Base-by-base conservation (phyloP, 2,329 filamentous ascomycete species). In the Aspergillus sp. region DNA sequence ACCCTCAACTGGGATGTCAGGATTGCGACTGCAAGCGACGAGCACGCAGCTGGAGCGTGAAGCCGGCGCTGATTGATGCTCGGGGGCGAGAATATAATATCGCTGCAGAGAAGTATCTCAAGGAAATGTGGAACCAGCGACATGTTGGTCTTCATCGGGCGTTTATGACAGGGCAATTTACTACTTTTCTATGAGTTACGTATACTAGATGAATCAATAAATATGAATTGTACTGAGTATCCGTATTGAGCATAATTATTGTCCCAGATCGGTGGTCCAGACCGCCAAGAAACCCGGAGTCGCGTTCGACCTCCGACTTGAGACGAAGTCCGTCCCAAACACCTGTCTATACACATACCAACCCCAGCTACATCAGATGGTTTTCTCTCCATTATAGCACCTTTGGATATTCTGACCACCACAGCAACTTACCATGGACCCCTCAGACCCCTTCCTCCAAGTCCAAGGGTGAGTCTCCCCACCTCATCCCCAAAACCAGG, bases 361-460 rank as follows among this genome's bases (percentile, higher is more conserved):
- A 35, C 13, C 15, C 33, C 25, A 30, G 25, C 25, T 12, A 12
- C 9, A 30, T 30, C 25, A 30, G 10, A 30, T 30, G 25, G 4
- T 35, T n/a, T n/a, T 35, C 15, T 17, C 13, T 35, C 6, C 32
- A 15, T 35, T 35, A 35, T 35, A 35, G 33, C 33, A 4, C 10
- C 25, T 12, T 10, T 12, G 12, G 19, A 19, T 5, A 38, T 41
- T 5, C 12, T 12, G 13, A 19, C 27, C 12, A 13, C 41, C 35
- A 48, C 20, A 43, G 1, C 25, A 30, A 12, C 25, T 30, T 4
- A 43, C 1, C 12, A 43, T 67, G 66, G 64, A 67, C 23, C 53
- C 60, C 53, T 56, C 65, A 50, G 72, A 75, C 51, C 72, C 72
- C 30, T 75, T 75, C 56, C 71, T 75, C 46, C 70, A 73, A 63